Evolutionary conservation across 192 early-diverging fungal species (phyloP).

Genomic region (Coemansia sp.): DNA sequence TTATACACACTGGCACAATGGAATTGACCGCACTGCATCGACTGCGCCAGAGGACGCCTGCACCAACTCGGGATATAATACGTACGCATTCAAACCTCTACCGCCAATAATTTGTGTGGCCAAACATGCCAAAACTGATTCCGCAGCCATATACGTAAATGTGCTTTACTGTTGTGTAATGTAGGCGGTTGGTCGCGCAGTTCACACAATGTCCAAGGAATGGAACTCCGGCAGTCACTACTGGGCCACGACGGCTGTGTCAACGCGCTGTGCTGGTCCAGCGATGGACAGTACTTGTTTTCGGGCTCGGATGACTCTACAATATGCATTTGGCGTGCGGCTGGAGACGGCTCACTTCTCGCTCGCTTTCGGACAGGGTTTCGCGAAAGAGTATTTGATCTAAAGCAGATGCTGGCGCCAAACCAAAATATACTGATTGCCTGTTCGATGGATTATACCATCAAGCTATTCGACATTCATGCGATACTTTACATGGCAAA

Average conservation of each 20-base stretch:
- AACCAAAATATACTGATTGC: conserved; percentile 61
- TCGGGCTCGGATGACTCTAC: conserved; percentile 65
- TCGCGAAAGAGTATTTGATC: conserved; percentile 74
- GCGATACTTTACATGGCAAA: conserved; percentile 16
- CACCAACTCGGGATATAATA: conserved; percentile 3
- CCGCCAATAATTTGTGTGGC: background rate
- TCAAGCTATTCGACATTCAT: conserved; percentile 58
- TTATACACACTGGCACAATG: background rate
- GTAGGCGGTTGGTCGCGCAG: conserved; percentile 35
- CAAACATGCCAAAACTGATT: conserved; percentile 1
- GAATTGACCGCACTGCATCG: conserved; percentile 12
- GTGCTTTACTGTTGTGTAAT: background rate
- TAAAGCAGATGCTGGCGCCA: conserved; percentile 64
- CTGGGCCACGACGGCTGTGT: conserved; percentile 47
- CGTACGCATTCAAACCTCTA: conserved; percentile 23
- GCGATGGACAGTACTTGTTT: conserved; percentile 55
- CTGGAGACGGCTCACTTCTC: conserved; percentile 43
- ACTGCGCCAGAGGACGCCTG: conserved; percentile 8
- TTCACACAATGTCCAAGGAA: conserved; percentile 12
- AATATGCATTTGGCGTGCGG: conserved; percentile 58
- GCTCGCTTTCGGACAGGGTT: conserved; percentile 60
- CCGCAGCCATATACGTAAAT: background rate
- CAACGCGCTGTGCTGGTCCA: conserved; percentile 58
- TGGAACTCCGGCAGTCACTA: conserved; percentile 39
- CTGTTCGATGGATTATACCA: conserved; percentile 62